Conservation (phyloP, 768 basidiomycete species). For the Psilocybe cubensis region DNA sequence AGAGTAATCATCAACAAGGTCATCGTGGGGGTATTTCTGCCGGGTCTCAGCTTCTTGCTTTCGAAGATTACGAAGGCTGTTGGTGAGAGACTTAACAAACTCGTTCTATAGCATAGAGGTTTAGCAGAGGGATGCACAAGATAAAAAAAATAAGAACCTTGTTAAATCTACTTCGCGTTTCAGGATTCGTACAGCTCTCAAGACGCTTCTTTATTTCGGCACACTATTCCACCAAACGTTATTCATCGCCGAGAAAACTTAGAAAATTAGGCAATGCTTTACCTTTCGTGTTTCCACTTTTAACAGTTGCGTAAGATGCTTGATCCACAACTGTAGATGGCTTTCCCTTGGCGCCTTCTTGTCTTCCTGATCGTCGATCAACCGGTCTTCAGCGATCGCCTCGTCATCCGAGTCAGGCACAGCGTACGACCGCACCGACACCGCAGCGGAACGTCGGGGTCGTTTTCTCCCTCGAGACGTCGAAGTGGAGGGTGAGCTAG, state of each 20-base stretch:
- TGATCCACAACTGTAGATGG: slow-evolving; percentile 68
- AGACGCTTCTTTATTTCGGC: slow-evolving; percentile 62
- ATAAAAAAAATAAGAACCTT: slow-evolving; percentile 46
- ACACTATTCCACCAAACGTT: slow-evolving; percentile 43
- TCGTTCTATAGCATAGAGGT: slow-evolving; percentile 50
- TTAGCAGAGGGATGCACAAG: not conserved
- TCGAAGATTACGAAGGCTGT: slow-evolving; percentile 63
- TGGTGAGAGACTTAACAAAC: slow-evolving; percentile 64
- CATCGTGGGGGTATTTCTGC: slow-evolving; percentile 30
- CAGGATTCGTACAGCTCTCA: slow-evolving; percentile 47
- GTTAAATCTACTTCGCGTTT: slow-evolving; percentile 51
- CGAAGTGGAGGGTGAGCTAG: too few species aligned
- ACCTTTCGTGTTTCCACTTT: slow-evolving; percentile 78
- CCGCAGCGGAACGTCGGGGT: slow-evolving; percentile 59
- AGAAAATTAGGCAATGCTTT: slow-evolving; percentile 18
- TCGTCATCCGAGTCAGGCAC: slow-evolving; percentile 78
- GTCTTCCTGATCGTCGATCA: slow-evolving; percentile 32
- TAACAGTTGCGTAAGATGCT: slow-evolving; percentile 59
- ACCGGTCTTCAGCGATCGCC: slow-evolving; percentile 40
- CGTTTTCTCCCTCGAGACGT: slow-evolving; percentile 46
- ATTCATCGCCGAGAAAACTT: not conserved
- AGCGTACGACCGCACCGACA: slow-evolving; percentile 59
- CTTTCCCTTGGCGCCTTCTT: slow-evolving; percentile 44
- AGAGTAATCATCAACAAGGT: slow-evolving; percentile 40
- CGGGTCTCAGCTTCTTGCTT: slow-evolving; percentile 60